Percentiles rank a stretch among this genome's conserved stretches.
These are phyloP conservation scores for Fragilariopsis cylindrus DNA, from an alignment of 108 stramenopile species.

Conservation along the genomic window DNA sequence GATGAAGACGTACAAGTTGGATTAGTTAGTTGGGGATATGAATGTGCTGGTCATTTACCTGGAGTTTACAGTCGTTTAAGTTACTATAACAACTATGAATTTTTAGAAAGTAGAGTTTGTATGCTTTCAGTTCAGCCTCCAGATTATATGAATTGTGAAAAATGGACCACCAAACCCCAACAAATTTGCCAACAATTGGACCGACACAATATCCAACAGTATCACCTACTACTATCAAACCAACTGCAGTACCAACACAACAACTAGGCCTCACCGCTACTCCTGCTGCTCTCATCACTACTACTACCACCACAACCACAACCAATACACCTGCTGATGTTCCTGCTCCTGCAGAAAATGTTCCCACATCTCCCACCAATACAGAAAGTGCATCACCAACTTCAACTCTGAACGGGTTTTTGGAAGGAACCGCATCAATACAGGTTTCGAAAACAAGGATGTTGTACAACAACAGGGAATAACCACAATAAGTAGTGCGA, in stretches of 20 bases:
- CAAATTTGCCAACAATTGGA: too few species aligned
- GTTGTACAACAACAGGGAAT: too few species aligned
- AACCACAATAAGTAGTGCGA: too few species aligned
- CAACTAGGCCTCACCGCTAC: not conserved
- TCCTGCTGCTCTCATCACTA: too few species aligned
- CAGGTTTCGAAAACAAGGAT: too few species aligned
- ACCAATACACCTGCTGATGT: not conserved
- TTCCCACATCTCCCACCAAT: not conserved
- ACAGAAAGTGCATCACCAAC: not conserved
- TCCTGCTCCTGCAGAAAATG: not conserved
- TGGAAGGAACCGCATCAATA: too few species aligned
- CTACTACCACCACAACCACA: not conserved
- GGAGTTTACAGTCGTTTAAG: conserved; percentile 57
- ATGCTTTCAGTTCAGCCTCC: conserved; percentile 32
- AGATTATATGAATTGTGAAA: conserved; percentile 25
- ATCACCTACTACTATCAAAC: not conserved
- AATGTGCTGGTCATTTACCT: conserved; percentile 42
- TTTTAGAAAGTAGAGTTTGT: conserved; percentile 39
- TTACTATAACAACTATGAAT: conserved; percentile 17
- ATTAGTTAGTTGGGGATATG: conserved; percentile 39
- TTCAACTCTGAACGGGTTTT: not conserved
- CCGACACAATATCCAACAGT: too few species aligned
- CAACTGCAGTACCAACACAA: not conserved
- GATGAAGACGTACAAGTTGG: conserved; percentile 44
- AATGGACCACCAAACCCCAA: not conserved